Percentiles rank a stretch among this genome's conserved stretches.
Evolutionary conservation across 2,329 filamentous ascomycete genomes (phyloP).

Genomic region (Phaeosphaeria sp.): DNA sequence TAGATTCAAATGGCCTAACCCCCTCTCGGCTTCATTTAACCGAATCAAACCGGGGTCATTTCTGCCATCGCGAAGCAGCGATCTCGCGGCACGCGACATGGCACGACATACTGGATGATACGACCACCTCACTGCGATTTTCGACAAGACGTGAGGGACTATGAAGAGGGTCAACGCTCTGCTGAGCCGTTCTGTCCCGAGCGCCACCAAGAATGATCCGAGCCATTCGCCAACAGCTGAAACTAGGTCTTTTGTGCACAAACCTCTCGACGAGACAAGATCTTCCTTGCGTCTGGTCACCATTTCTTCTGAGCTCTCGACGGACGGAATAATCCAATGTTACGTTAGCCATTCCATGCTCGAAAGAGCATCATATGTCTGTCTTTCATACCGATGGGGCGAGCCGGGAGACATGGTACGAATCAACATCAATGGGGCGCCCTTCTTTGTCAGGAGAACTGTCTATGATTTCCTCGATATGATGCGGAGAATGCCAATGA

Average conservation of each 20-base stretch:
- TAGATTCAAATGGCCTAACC: not conserved
- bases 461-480: slow-evolving; percentile 12
- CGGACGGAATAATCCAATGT: slow-evolving; percentile 5
- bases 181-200: slow-evolving; percentile 2
- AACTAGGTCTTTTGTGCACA: slow-evolving; percentile 2
- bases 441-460: slow-evolving; percentile 9
- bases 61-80: not conserved
- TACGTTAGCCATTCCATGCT: slow-evolving; percentile 8
- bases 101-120: not conserved
- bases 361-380: slow-evolving; percentile 9
- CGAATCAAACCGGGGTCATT: slow-evolving; percentile 2
- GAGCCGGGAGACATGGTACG: not conserved
- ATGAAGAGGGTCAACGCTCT: slow-evolving; percentile 9
- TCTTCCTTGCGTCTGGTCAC: slow-evolving; percentile 9
- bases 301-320: slow-evolving; percentile 3
- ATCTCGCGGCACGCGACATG: not conserved
- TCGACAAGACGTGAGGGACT: not conserved
- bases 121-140: not conserved
- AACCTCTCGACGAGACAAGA: slow-evolving; percentile 7
- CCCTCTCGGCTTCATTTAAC: slow-evolving; percentile 2
- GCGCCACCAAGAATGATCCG: not conserved
- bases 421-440: slow-evolving; percentile 9
- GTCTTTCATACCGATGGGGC: slow-evolving; percentile 7
- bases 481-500: slow-evolving; percentile 1
- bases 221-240: not conserved